These are phyloP conservation scores for Colletotrichum tropicicola DNA, from an alignment of 2,329 filamentous ascomycete species.

Conservation along the genomic window DNA sequence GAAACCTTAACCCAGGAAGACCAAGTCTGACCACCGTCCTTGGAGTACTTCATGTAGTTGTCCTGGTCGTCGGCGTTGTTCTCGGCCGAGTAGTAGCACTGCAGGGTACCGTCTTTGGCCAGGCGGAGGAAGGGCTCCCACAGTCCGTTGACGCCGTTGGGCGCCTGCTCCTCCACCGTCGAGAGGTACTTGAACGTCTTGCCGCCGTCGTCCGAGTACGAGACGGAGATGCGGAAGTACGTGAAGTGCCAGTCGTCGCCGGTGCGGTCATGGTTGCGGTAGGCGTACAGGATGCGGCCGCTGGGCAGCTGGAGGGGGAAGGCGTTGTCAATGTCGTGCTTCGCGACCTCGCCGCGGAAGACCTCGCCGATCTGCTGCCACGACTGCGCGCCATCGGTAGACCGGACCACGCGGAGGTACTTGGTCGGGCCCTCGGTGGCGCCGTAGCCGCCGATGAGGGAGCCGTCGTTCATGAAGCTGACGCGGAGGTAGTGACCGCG, in stretches of 20 bases:
- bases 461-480: conserved; percentile 36
- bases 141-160: conserved; percentile 41
- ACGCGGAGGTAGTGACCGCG: conserved; percentile 41
- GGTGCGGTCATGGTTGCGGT: conserved; percentile 44
- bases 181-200: conserved; percentile 44
- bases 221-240: conserved; percentile 51
- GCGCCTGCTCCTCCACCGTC: conserved; percentile 36
- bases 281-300: conserved; percentile 46
- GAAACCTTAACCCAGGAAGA: conserved; percentile 42
- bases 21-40: conserved; percentile 50
- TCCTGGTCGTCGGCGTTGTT: conserved; percentile 50
- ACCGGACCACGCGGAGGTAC: conserved; percentile 36
- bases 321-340: conserved; percentile 43
- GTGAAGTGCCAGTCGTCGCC: conserved; percentile 34
- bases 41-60: conserved; percentile 47
- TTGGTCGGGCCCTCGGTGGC: conserved; percentile 33
- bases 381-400: conserved; percentile 38
- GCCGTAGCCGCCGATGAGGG: conserved; percentile 40
- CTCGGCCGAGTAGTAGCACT: conserved; percentile 55
- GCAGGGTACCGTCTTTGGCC: conserved; percentile 46
- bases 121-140: conserved; percentile 57
- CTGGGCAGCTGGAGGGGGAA: conserved; percentile 44
- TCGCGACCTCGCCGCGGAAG: conserved; percentile 19
- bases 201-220: conserved; percentile 51
- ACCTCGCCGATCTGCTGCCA: conserved; percentile 39